Evolutionary conservation across 371 early-diverging fungal genomes (phyloP).

Genomic region (Parasitella parasitica): DNA sequence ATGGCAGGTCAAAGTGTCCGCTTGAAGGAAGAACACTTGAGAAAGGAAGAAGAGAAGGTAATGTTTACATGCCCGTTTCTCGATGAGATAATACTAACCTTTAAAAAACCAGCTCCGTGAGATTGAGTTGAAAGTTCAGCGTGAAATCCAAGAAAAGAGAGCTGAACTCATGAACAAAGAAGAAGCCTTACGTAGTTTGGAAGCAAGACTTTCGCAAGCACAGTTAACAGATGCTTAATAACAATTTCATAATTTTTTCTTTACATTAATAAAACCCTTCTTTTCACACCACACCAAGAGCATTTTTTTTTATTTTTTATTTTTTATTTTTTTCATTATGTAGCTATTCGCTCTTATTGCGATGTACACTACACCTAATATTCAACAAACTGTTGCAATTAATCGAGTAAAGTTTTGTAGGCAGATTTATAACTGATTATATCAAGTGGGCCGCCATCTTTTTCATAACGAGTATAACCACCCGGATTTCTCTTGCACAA

Average conservation of each 20-base stretch:
- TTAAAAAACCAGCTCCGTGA: conserved; percentile 47
- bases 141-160: conserved; percentile 62
- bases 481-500: no score
- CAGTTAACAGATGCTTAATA: conserved; percentile 32
- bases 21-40: conserved; percentile 63
- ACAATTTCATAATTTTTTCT: neutral
- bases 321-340: no score
- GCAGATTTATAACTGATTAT: no score
- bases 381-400: no score
- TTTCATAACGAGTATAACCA: no score
- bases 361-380: no score
- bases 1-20: conserved; percentile 51
- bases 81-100: no score
- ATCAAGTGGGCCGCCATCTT: no score
- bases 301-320: no score
- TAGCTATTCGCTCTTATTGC: no score
- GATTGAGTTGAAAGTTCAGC: conserved; percentile 59
- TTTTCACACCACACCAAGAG: neutral
- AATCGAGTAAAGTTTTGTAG: no score
- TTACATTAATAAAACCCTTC: neutral
- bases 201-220: conserved; percentile 51
- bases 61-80: neutral
- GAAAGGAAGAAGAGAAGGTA: conserved; percentile 67
- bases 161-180: conserved; percentile 60
- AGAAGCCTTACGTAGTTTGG: conserved; percentile 58